phyloP scores from a whole-genome alignment of 768 basidiomycete genomes.

The Rhodotorula kratochvilovae region DNA sequence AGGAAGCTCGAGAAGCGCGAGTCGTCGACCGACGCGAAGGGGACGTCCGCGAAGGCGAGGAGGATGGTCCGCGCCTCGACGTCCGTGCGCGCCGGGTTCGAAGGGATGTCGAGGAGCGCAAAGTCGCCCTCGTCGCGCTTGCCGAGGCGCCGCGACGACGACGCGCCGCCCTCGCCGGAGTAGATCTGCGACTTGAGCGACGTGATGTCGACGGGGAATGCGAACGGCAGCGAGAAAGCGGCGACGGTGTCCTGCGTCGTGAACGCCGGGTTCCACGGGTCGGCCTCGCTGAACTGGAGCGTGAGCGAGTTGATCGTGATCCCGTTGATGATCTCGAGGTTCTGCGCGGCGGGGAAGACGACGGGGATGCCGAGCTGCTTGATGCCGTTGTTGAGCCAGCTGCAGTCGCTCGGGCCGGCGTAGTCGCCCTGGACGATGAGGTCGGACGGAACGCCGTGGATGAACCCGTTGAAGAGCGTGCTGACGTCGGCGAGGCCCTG shows the following conservation, averaged over 20 bases:
- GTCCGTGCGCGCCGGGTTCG: conserved; percentile 59
- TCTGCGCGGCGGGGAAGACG: conserved; percentile 54
- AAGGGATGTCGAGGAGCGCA: conserved; percentile 60
- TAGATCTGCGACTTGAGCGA: conserved; percentile 56
- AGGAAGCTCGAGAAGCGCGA: conserved; percentile 61
- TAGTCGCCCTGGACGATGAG: conserved; percentile 46
- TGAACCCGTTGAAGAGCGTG: conserved; percentile 64
- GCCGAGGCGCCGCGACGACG: background rate
- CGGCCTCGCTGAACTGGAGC: conserved; percentile 58
- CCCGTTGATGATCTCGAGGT: conserved; percentile 61
- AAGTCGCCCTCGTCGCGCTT: conserved; percentile 51
- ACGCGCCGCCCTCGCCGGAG: conserved; percentile 6
- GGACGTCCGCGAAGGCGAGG: conserved; percentile 58
- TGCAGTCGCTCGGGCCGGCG: conserved; percentile 48
- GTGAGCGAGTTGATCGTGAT: conserved; percentile 56
- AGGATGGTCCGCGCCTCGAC: conserved; percentile 61
- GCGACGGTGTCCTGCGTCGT: conserved; percentile 61
- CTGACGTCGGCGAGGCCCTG: conserved; percentile 58
- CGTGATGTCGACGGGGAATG: conserved; percentile 64
- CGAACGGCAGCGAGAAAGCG: conserved; percentile 64
- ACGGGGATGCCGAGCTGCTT: conserved; percentile 60
- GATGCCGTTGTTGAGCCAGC: conserved; percentile 70
- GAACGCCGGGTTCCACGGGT: conserved; percentile 59
- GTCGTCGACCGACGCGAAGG: conserved; percentile 56
- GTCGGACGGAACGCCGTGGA: conserved; percentile 43